Evolutionary conservation across 2,329 filamentous ascomycete species (phyloP).

Genomic region (Plenodomus tracheiphilus): DNA sequence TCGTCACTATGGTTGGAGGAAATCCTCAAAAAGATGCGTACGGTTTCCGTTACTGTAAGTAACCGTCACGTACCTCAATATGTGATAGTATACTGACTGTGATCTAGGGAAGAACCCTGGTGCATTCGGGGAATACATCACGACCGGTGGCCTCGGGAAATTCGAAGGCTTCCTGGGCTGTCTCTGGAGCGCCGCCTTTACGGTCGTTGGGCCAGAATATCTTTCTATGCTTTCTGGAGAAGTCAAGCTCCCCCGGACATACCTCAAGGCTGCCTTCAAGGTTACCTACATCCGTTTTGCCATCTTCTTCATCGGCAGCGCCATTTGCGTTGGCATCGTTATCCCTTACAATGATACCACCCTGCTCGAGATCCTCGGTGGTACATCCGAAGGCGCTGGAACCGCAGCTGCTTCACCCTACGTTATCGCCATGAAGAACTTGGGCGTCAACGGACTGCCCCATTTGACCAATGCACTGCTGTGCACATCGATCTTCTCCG

Average conservation of each 20-base stretch:
- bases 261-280: constrained; percentile 54
- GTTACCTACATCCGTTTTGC: constrained; percentile 52
- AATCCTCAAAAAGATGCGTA: constrained; percentile 48
- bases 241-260: constrained; percentile 49
- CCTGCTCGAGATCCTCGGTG: constrained; percentile 58
- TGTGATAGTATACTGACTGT: too few relatives aligned
- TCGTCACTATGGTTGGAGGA: constrained; percentile 51
- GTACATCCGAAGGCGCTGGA: constrained; percentile 29
- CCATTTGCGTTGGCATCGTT: constrained; percentile 50
- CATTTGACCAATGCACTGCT: constrained; percentile 62
- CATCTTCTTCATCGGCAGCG: constrained; percentile 52
- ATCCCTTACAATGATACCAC: constrained; percentile 70
- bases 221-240: constrained; percentile 54
- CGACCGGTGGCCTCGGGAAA: too few relatives aligned
- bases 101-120: too few relatives aligned
- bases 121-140: too few relatives aligned
- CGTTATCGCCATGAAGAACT: constrained; percentile 63
- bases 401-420: constrained; percentile 63
- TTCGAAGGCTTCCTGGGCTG: constrained; percentile 46
- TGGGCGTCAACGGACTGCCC: constrained; percentile 58
- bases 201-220: constrained; percentile 54
- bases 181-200: constrained; percentile 51
- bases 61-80: too few relatives aligned
- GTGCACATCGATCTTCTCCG: constrained; percentile 59
- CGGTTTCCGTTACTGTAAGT: constrained; percentile 53